Base-by-base conservation (phyloP, 2,329 filamentous ascomycete species). In the Hymenoscyphus occultus region DNA sequence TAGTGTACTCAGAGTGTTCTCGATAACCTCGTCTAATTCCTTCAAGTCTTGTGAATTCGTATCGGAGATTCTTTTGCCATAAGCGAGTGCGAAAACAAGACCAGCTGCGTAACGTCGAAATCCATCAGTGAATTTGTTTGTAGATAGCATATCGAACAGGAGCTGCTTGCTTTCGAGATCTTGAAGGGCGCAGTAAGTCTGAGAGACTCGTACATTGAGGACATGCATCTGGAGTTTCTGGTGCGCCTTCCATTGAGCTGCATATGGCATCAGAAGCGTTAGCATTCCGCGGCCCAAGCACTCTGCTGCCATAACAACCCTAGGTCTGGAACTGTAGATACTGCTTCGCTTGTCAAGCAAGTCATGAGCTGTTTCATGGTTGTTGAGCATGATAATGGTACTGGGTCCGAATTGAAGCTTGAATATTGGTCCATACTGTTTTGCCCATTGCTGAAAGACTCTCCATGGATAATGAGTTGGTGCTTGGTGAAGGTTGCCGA, bases 281-380 rank as follows among this genome's bases (percentile, higher is more conserved):
- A 65, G 45, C 59, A 62, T 62, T 57, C 59, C 64, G n/a, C 39
- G 60, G 22, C 64, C 64, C 12, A 62, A 35, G 42, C 64, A 65
- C 31, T 62, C 59, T 13, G 42, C 5, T 39, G 61, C 61, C 61
- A 66, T 61, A 10, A 64, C 59, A 9, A 64, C 59, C 19, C 59
- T 58, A 16, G 64, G 64, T 0, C 64, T 61, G 16, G 61, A 64
- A 32, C 61, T 64, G 62, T 66, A 66, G 39, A 64, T 66, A 48
- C 45, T 56, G 35, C 57, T 61, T 32, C 62, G 35, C 54, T 64
- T 66, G 40, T 64, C 62, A 3, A 66, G 59, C 9, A 66, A 51
- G 40, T 66, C 64, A 39, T 60, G 59, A 31, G 64, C 64, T n/a
- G 60, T 60, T 28, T 65, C 28, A 22, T 65, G 64, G 45, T 62